Percentiles rank a stretch among this genome's conserved stretches.
Evolutionary conservation across 257 asterid species (phyloP).

Genomic region (Ehretia macrophylla): DNA sequence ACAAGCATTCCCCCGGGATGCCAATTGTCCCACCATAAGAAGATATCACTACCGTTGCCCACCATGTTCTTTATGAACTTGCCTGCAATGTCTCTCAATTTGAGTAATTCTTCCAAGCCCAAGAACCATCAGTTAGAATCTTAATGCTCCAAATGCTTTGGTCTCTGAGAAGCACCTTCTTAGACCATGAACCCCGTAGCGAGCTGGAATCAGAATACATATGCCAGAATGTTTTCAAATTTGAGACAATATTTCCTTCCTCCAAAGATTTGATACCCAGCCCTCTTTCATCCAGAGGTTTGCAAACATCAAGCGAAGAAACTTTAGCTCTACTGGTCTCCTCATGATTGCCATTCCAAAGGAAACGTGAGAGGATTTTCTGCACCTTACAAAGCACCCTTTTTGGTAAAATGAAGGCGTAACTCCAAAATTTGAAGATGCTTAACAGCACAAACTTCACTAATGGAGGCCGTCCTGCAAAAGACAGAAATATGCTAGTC

Average conservation of each 20-base stretch:
- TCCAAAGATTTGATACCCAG: not conserved
- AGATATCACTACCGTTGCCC: not conserved
- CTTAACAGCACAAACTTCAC: not conserved
- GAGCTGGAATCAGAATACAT: not conserved
- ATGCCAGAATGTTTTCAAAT: no score
- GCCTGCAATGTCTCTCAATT: not conserved
- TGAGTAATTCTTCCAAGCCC: not conserved
- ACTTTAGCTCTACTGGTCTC: not conserved
- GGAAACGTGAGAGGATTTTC: not conserved
- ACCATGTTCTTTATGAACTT: not conserved
- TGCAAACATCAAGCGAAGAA: not conserved
- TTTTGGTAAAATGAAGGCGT: not conserved
- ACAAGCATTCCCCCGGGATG: no score
- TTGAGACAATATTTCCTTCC: no score
- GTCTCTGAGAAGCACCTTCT: not conserved
- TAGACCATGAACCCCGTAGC: not conserved
- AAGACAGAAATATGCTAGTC: not conserved
- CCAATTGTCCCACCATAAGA: not conserved
- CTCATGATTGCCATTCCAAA: not conserved
- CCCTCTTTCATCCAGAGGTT: not conserved
- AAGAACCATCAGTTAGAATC: not conserved
- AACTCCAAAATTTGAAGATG: not conserved
- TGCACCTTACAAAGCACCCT: not conserved
- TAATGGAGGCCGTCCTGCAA: not conserved
- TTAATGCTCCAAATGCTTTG: not conserved